Evolutionary conservation across 148 eudicot genomes (phyloP).

Genomic region (Dianthus caryophyllus): DNA sequence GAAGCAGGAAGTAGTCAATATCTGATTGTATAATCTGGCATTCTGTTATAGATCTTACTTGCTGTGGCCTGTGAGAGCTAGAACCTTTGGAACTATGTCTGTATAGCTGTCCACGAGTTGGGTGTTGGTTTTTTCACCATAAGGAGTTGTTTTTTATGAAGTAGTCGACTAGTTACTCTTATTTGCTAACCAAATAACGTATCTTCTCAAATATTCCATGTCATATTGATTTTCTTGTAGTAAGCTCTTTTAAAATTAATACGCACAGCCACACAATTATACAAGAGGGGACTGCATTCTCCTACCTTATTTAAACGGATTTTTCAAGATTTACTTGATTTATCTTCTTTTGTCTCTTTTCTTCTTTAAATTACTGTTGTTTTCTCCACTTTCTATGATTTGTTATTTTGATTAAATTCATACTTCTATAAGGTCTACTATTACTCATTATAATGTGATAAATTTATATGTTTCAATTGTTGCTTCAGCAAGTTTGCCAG

Average conservation of each 20-base stretch:
- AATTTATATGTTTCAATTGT: conserved; percentile 18
- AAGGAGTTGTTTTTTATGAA: neutral
- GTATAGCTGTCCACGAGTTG: neutral
- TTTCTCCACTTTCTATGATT: neutral
- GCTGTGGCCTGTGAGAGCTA: neutral
- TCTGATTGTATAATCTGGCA: neutral
- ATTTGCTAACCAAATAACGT: no score
- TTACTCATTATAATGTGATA: neutral
- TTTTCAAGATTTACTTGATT: neutral
- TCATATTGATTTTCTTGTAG: neutral
- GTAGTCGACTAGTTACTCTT: no score
- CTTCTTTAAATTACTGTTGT: neutral
- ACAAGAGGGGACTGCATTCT: neutral
- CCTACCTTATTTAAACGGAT: no score
- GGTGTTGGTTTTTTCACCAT: neutral
- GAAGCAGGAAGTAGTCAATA: neutral
- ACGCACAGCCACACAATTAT: neutral
- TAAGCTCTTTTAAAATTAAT: neutral
- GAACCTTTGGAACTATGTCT: neutral
- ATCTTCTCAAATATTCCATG: no score
- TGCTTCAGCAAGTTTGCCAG: conserved; percentile 81
- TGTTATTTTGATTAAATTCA: neutral
- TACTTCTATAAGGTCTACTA: conserved; percentile 2
- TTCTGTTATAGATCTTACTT: neutral
- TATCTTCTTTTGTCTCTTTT: neutral